Conservation (phyloP, 139 green algal species). For the Tetradesmus obliquus region DNA sequence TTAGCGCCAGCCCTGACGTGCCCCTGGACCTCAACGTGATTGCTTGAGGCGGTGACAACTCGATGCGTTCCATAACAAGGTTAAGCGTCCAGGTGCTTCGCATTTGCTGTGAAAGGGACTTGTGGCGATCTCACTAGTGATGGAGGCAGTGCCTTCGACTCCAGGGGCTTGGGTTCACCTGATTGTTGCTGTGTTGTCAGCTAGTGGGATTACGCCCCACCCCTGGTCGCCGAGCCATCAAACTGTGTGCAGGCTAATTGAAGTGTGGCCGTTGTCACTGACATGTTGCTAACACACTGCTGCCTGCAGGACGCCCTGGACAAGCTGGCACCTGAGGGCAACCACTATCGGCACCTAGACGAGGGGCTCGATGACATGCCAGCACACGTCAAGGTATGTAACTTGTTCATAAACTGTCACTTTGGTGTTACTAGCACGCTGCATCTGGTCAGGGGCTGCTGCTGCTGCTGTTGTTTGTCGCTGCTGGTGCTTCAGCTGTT, state of each 20-base stretch:
- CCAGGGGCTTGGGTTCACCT: too few relatives aligned
- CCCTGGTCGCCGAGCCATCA: too few relatives aligned
- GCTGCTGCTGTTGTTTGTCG: constrained; percentile 20
- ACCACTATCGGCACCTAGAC: constrained; percentile 79
- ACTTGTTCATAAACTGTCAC: not conserved
- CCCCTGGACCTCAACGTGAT: constrained; percentile 75
- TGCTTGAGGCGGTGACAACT: too few relatives aligned
- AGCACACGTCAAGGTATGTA: constrained; percentile 75
- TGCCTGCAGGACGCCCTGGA: constrained; percentile 74
- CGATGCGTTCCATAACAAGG: too few relatives aligned
- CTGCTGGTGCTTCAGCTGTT: not conserved
- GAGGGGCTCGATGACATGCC: constrained; percentile 89
- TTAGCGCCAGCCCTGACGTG: constrained; percentile 65
- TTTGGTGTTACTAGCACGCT: not conserved
- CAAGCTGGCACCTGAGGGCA: constrained; percentile 77
- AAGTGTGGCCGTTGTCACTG: too few relatives aligned
- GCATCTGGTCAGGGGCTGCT: not conserved
- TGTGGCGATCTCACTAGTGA: too few relatives aligned
- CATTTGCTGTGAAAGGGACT: too few relatives aligned
- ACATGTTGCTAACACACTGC: not conserved
- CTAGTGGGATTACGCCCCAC: too few relatives aligned
- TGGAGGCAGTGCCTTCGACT: too few relatives aligned
- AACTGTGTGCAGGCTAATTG: too few relatives aligned
- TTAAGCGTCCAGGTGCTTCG: too few relatives aligned
- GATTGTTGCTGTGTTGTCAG: too few relatives aligned